Evolutionary conservation across 2,329 filamentous ascomycete species (phyloP), one percentile per base, ranked within the genome.

Genomic region (Venturia asperata): DNA sequence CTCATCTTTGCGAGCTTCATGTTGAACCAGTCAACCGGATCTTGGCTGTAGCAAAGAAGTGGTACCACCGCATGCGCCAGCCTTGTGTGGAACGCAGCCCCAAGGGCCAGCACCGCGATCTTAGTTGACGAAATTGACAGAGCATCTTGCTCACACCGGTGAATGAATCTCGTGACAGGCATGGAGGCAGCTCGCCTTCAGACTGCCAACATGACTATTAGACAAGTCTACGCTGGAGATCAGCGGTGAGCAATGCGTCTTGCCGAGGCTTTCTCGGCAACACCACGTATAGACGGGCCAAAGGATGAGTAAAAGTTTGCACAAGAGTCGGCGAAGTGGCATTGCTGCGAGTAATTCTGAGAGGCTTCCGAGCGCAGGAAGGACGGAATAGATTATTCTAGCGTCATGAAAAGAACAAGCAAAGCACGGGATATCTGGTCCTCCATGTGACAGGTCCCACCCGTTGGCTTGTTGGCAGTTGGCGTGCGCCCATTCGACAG

Each of bases 31-130:
- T 37, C 27, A 37, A 1, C 3, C 7, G 30, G 52, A 15, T 37
- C 30, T 56, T 56, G 52, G 52, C 52, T 56, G 52, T 21, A 49
- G 21, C 24, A 49, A 49, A 49, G 47, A 27, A 15, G 52, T 56
- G 30, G 52, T n/a, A 56, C 52, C 9, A 56, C 52, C 19, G 37
- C 13, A 56, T 56, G 52, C 52, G 30, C 27, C 52, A 56, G 52
- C 52, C 52, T 56, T 56, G 52, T 49, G 47, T 49, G 7, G 21
- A 7, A 13, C 47, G 13, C 27, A 56, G 52, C 52, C 52, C 37
- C 37, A 15, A 37, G 19, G 15, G 52, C 34, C 30, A 56, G 24
- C 13, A 34, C 37, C 52, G 13, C 19, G 30, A 56, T 19, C 4
- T 19, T 56, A 5, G 27, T 56, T 37, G 30, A 15, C 5, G 27